phyloP scores from a whole-genome alignment of 306 rosid species.

The Begonia peltatifolia region DNA sequence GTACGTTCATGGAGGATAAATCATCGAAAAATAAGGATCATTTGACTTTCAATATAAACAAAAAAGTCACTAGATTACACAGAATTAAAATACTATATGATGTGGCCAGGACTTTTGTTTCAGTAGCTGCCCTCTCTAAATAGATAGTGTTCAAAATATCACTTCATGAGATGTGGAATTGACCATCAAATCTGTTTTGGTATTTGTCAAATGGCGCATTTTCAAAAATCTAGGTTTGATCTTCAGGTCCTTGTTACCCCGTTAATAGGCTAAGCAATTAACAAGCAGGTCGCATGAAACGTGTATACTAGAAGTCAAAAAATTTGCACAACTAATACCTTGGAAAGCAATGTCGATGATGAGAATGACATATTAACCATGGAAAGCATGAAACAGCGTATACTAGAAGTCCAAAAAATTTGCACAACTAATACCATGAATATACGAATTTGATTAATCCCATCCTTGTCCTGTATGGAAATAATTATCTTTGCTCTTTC shows the following conservation, averaged over 20 bases:
- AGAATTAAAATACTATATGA: not conserved
- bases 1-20: not conserved
- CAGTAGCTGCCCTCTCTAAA: not conserved
- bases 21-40: too few species aligned
- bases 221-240: not conserved
- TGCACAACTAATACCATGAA: constrained; percentile 40
- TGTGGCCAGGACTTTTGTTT: not conserved
- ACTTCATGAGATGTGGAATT: not conserved
- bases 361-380: not conserved
- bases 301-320: not conserved
- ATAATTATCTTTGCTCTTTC: constrained; percentile 62
- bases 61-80: not conserved
- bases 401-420: not conserved
- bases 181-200: not conserved
- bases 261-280: too few species aligned
- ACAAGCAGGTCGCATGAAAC: not conserved
- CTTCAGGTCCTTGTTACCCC: too few species aligned
- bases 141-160: not conserved
- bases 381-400: not conserved
- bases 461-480: constrained; percentile 66
- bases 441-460: constrained; percentile 51
- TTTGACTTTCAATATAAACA: too few species aligned
- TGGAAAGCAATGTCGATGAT: too few species aligned
- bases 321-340: constrained; percentile 31
- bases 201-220: not conserved